Evolutionary conservation across 2,329 filamentous ascomycete species (phyloP).

Genomic region (Onygenales sp.): DNA sequence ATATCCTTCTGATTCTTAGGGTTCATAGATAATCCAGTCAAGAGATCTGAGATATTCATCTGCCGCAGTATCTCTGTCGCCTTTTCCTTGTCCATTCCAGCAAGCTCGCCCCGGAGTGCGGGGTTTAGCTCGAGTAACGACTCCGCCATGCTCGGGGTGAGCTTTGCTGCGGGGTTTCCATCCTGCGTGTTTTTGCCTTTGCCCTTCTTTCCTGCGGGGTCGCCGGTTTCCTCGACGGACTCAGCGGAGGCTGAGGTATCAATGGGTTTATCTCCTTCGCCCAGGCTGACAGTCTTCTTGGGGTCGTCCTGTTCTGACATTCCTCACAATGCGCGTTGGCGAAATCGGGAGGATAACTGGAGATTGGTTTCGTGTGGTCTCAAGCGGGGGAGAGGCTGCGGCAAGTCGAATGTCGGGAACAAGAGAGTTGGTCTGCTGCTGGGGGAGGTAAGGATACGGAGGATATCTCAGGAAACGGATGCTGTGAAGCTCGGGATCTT

Average conservation of each 20-base stretch:
- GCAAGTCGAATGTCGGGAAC: too few species aligned
- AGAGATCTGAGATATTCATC: slow-evolving; percentile 38
- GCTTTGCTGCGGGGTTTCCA: slow-evolving; percentile 19
- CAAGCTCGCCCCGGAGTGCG: slow-evolving; percentile 63
- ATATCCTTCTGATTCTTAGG: slow-evolving; percentile 93
- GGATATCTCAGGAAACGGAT: too few species aligned
- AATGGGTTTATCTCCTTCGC: background rate
- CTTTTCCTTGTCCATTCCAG: slow-evolving; percentile 57
- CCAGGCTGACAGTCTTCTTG: background rate
- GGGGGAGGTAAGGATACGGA: too few species aligned
- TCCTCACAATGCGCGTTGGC: too few species aligned
- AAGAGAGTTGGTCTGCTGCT: too few species aligned
- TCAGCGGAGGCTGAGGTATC: background rate
- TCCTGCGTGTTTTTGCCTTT: slow-evolving; percentile 16
- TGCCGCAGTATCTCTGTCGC: slow-evolving; percentile 42
- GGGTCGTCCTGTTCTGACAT: too few species aligned
- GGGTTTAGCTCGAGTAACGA: slow-evolving; percentile 41
- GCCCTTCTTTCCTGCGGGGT: slow-evolving; percentile 10
- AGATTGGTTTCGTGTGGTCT: too few species aligned
- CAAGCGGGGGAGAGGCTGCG: too few species aligned
- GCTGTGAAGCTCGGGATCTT: too few species aligned
- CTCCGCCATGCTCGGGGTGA: slow-evolving; percentile 29
- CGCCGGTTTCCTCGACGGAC: background rate
- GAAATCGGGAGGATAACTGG: too few species aligned
- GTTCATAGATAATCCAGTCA: slow-evolving; percentile 53